These are phyloP conservation scores for Cornus kousa DNA, from an alignment of 148 eudicot species.

Conservation along the genomic window DNA sequence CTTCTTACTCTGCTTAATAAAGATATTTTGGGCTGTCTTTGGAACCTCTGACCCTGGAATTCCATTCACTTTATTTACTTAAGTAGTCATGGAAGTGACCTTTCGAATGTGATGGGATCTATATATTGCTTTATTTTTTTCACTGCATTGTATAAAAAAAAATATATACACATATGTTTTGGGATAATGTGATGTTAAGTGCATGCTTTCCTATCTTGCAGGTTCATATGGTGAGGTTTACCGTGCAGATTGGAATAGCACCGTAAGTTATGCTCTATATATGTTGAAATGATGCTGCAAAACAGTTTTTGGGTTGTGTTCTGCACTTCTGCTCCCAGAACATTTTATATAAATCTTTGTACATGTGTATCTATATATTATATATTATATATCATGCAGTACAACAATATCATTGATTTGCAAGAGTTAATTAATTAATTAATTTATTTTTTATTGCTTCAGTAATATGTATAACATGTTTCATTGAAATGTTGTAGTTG, in stretches of 20 bases:
- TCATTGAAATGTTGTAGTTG: neutral
- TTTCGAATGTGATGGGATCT: neutral
- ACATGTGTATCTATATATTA: neutral
- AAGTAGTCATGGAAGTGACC: neutral
- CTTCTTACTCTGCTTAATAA: neutral
- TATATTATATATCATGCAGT: neutral
- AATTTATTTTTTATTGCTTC: neutral
- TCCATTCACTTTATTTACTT: neutral
- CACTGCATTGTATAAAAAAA: neutral
- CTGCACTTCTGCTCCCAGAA: neutral
- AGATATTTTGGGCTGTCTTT: neutral
- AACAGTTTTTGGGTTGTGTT: neutral
- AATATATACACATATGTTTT: neutral
- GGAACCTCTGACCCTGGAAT: neutral
- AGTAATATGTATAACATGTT: neutral
- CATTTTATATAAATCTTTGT: neutral
- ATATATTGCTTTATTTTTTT: neutral
- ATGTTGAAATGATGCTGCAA: neutral
- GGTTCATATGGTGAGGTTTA: conserved; percentile 98
- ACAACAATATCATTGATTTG: neutral
- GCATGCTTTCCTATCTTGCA: conserved; percentile 39
- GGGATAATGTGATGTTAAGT: neutral
- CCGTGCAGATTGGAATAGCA: conserved; percentile 95
- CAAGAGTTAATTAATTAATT: too few species aligned
- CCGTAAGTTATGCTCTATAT: conserved; percentile 57